These are phyloP conservation scores for Cryptosporidium meleagridis DNA, from an alignment of 169 alveolate species.

Conservation along the genomic window DNA sequence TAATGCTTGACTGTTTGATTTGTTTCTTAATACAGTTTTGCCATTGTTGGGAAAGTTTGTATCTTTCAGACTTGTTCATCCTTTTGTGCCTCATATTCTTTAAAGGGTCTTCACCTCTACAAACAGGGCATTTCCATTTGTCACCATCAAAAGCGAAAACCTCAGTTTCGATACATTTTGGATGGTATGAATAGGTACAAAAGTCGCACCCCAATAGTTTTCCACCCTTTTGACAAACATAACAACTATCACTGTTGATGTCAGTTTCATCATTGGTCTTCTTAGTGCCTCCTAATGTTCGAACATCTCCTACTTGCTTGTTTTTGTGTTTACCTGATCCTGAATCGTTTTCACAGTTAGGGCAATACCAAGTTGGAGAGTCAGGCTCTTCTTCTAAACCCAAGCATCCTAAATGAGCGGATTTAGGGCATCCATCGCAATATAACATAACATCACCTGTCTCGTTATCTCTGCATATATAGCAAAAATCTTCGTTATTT, in stretches of 20 bases:
- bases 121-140: slow-evolving; percentile 92
- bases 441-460: slow-evolving; percentile 83
- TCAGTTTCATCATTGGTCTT: slow-evolving; percentile 80
- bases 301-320: slow-evolving; percentile 82
- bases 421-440: slow-evolving; percentile 93
- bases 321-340: slow-evolving; percentile 84
- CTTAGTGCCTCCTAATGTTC: slow-evolving; percentile 82
- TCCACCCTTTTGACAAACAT: slow-evolving; percentile 90
- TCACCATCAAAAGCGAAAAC: slow-evolving; percentile 82
- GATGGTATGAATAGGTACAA: slow-evolving; percentile 90
- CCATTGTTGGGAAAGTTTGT: slow-evolving; percentile 84
- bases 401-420: slow-evolving; percentile 88
- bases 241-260: slow-evolving; percentile 88
- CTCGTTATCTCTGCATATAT: slow-evolving; percentile 84
- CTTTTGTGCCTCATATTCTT: slow-evolving; percentile 89
- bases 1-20: slow-evolving; percentile 83
- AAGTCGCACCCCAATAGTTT: slow-evolving; percentile 91
- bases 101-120: slow-evolving; percentile 90
- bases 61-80: slow-evolving; percentile 87
- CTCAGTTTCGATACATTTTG: slow-evolving; percentile 88
- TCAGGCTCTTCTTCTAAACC: slow-evolving; percentile 88
- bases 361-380: slow-evolving; percentile 89
- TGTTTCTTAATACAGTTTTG: slow-evolving; percentile 82
- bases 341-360: slow-evolving; percentile 79
- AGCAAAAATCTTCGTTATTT: slow-evolving; percentile 87